Evolutionary conservation across 108 stramenopile species (phyloP).

Genomic region (Fragilaria crotonensis): DNA sequence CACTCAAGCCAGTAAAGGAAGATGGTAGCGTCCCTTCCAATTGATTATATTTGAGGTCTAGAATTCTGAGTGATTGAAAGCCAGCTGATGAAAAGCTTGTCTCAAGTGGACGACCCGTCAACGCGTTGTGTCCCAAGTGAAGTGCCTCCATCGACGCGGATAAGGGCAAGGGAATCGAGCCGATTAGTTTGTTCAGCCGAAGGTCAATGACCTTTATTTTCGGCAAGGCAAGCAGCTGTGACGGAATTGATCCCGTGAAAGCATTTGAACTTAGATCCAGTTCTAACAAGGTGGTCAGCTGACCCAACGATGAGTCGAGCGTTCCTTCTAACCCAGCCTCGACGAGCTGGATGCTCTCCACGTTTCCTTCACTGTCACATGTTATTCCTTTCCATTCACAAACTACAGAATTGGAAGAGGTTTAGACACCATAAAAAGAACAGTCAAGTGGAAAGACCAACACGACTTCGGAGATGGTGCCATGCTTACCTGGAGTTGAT

Average conservation of each 20-base stretch:
- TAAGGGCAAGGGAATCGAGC: background rate
- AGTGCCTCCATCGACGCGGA: background rate
- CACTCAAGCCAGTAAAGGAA: background rate
- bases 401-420: background rate
- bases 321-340: conserved; percentile 22
- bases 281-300: background rate
- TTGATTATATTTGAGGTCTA: conserved; percentile 7
- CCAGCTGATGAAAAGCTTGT: background rate
- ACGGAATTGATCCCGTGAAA: background rate
- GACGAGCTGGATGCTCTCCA: conserved; percentile 27
- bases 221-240: background rate
- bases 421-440: background rate
- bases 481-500: background rate
- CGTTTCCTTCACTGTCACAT: conserved; percentile 31
- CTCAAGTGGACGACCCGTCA: background rate
- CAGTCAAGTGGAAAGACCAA: background rate
- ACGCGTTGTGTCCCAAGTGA: background rate
- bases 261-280: background rate
- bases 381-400: conserved; percentile 43
- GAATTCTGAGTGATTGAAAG: background rate
- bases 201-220: background rate
- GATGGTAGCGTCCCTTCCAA: conserved; percentile 10
- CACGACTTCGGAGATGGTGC: background rate
- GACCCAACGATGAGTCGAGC: background rate
- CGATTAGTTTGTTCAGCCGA: background rate